Conservation (phyloP, 768 basidiomycete species). For the Termitomyces sp. region DNA sequence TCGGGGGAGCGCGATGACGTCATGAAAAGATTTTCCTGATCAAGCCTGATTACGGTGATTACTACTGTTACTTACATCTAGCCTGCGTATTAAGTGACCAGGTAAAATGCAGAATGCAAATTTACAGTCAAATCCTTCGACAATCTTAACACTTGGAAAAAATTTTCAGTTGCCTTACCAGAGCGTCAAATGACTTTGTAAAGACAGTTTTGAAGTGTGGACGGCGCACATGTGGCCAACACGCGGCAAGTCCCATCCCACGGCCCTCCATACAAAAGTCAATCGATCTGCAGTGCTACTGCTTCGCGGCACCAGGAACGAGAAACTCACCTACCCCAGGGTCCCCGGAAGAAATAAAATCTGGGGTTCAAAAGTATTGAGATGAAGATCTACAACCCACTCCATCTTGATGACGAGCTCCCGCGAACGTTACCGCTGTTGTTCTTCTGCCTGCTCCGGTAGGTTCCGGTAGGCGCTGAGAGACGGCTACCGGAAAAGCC, state of each 20-base stretch:
- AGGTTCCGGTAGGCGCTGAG: background rate
- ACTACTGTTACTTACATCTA: no score
- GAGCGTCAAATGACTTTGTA: background rate
- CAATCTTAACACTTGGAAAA: background rate
- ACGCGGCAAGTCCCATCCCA: background rate
- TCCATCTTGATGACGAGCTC: background rate
- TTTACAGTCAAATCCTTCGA: background rate
- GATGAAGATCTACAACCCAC: background rate
- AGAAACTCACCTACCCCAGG: background rate
- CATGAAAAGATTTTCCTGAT: background rate
- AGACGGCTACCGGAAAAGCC: background rate
- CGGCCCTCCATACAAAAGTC: background rate
- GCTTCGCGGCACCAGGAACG: background rate
- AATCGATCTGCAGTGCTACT: background rate
- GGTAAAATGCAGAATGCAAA: background rate
- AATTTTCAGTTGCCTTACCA: background rate
- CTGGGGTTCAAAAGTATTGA: background rate
- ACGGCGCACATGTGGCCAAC: constrained; percentile 4
- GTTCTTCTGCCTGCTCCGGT: background rate
- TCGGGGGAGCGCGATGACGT: background rate
- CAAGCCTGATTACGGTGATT: background rate
- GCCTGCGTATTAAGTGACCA: background rate
- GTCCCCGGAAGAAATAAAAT: background rate
- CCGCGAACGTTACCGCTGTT: background rate
- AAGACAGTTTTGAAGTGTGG: background rate